Percentiles rank a stretch among this genome's conserved stretches.
phyloP scores from a whole-genome alignment of 257 asterid genomes.

The Penstemon barbatus region DNA sequence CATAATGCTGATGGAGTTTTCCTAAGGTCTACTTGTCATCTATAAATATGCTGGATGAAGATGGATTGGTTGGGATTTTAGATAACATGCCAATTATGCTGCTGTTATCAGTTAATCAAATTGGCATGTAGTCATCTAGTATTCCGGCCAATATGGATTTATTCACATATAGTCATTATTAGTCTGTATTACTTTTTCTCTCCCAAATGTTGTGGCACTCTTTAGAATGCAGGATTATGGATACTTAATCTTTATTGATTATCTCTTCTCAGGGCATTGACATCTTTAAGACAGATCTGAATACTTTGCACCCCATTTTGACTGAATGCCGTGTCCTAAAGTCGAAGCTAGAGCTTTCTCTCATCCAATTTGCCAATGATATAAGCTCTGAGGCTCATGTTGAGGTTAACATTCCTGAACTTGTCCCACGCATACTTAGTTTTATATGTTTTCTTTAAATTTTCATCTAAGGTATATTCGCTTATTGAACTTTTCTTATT shows the following conservation, averaged over 20 bases:
- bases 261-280: slow-evolving; percentile 68
- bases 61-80: background rate
- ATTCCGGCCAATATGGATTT: background rate
- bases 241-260: slow-evolving; percentile 21
- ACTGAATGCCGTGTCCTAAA: slow-evolving; percentile 93
- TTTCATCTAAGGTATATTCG: slow-evolving; percentile 23
- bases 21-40: background rate
- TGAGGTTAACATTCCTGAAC: slow-evolving; percentile 57
- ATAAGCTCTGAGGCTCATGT: slow-evolving; percentile 99
- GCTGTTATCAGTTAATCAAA: background rate
- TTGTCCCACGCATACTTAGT: slow-evolving; percentile 1
- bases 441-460: background rate
- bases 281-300: slow-evolving; percentile 63
- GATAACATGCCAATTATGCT: background rate
- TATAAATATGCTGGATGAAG: background rate
- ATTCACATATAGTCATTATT: background rate
- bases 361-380: slow-evolving; percentile 94
- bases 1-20: background rate
- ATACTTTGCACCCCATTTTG: slow-evolving; percentile 79
- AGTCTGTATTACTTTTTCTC: background rate
- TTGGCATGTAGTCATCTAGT: background rate
- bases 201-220: background rate
- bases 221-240: slow-evolving; percentile 4
- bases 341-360: slow-evolving; percentile 71
- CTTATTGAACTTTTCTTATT: slow-evolving; percentile 18